Conservation (phyloP, 441 rosid species). For the Aleurites moluccanus region DNA sequence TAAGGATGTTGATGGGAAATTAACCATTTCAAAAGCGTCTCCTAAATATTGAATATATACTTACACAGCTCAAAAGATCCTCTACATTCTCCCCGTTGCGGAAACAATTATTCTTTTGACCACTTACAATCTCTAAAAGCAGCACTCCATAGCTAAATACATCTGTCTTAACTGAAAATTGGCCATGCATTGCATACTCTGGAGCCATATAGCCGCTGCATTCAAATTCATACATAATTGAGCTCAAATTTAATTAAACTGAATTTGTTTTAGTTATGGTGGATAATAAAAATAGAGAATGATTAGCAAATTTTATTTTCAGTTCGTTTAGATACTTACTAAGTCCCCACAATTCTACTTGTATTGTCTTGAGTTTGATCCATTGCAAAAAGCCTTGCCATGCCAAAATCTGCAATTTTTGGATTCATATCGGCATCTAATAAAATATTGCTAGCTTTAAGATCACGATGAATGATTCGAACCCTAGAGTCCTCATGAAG, state of each 20-base stretch:
- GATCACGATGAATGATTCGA: constrained; percentile 65
- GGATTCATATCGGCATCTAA: constrained; percentile 31
- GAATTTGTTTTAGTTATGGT: too few relatives aligned
- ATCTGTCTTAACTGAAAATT: constrained; percentile 43
- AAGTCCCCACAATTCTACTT: constrained; percentile 55
- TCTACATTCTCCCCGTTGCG: background rate
- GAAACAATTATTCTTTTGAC: constrained; percentile 13
- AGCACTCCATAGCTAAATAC: constrained; percentile 38
- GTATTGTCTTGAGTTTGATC: constrained; percentile 30
- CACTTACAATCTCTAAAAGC: constrained; percentile 14
- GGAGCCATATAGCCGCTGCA: constrained; percentile 33
- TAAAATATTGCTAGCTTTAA: constrained; percentile 51
- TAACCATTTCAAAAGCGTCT: background rate
- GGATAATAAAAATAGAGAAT: background rate
- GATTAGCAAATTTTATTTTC: background rate
- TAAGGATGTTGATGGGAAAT: background rate
- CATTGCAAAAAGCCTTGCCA: constrained; percentile 30
- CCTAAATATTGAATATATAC: background rate
- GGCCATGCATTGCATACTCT: constrained; percentile 21
- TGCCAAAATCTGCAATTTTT: constrained; percentile 36
- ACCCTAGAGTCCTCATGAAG: constrained; percentile 67
- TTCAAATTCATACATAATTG: background rate
- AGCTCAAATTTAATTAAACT: background rate
- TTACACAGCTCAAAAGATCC: constrained; percentile 26
- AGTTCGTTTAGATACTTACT: constrained; percentile 41